Evolutionary conservation across 23 red algal genomes (phyloP), one percentile per base, ranked within the genome.

Genomic region (Agarophyton chilense): DNA sequence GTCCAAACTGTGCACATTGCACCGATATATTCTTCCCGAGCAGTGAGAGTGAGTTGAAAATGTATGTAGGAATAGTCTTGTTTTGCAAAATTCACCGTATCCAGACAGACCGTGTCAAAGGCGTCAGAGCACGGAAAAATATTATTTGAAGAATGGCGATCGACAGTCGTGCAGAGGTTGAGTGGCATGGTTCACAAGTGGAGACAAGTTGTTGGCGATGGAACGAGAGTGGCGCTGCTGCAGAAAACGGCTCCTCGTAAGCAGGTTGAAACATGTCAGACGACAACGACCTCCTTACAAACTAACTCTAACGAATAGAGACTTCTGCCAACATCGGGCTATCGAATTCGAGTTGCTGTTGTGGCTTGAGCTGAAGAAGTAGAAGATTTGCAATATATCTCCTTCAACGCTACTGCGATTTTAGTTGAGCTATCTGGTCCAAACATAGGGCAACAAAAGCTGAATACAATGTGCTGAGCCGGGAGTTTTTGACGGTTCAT

Each of bases 1-100:
- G 97, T 74, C 83, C 64, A 28, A 66, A 90, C 72, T 99, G 97
- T 64, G 43, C 53, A 5, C 21, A 88, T 10, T 95, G 89, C 33
- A 86, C 90, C 36, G 90, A 99, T 49, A 90, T 99, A 9, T 99
- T 99, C 73, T 52, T 88, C 19, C 73, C 93, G 1, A 92, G 89
- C 22, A 96, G 88, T 22, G 97, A 93, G 1, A 93, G 97, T n/a
- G 97, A 90, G 49, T 49, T 77, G 49, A 86, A 68, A 16, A 90
- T 99, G 82, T 93, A 90, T 53, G 31, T 58, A 36, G 16, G 94
- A 45, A 72, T 80, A 52, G 51, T 60, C 44, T 79, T 99, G 21
- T 77, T 42, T 14, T 83, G 97, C 2, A 88, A 77, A 58, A 89
- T 99, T 33, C 97, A n/a, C n/a, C n/a, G n/a, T 93, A 9, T 68